Evolutionary conservation across 2,329 filamentous ascomycete species (phyloP).

Genomic region (Boeremia lycopersici): DNA sequence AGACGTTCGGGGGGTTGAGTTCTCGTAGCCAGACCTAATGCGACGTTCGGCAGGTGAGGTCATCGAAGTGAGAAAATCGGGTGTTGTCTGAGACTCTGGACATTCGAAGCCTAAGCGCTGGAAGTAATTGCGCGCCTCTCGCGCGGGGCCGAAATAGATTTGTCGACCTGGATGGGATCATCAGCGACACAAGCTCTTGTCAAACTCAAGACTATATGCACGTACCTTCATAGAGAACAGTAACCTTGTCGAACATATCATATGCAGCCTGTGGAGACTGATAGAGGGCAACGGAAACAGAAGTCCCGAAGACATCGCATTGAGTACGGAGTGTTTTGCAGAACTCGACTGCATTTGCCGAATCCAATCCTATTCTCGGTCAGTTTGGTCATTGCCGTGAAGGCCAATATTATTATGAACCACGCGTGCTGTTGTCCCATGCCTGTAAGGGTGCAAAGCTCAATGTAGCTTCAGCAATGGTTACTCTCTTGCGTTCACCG

Average conservation of each 20-base stretch:
- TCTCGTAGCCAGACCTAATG: slow-evolving; percentile 49
- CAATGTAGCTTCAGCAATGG: slow-evolving; percentile 29
- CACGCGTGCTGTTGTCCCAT: slow-evolving; percentile 55
- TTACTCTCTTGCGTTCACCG: slow-evolving; percentile 62
- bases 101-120: slow-evolving; percentile 71
- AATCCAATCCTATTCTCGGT: slow-evolving; percentile 30
- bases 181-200: background rate
- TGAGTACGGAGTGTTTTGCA: slow-evolving; percentile 58
- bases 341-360: slow-evolving; percentile 61
- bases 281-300: slow-evolving; percentile 58
- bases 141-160: slow-evolving; percentile 72
- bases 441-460: slow-evolving; percentile 22
- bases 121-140: slow-evolving; percentile 71
- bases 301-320: slow-evolving; percentile 56
- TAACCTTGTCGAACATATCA: slow-evolving; percentile 69
- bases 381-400: background rate
- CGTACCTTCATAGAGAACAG: slow-evolving; percentile 72
- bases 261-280: slow-evolving; percentile 71
- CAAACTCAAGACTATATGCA: background rate
- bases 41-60: slow-evolving; percentile 64
- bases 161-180: slow-evolving; percentile 52
- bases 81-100: slow-evolving; percentile 69
- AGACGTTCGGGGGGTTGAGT: slow-evolving; percentile 48
- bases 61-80: slow-evolving; percentile 52
- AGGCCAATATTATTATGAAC: slow-evolving; percentile 5